Conservation (phyloP, 257 asterid species). For the Coffea canephora region DNA sequence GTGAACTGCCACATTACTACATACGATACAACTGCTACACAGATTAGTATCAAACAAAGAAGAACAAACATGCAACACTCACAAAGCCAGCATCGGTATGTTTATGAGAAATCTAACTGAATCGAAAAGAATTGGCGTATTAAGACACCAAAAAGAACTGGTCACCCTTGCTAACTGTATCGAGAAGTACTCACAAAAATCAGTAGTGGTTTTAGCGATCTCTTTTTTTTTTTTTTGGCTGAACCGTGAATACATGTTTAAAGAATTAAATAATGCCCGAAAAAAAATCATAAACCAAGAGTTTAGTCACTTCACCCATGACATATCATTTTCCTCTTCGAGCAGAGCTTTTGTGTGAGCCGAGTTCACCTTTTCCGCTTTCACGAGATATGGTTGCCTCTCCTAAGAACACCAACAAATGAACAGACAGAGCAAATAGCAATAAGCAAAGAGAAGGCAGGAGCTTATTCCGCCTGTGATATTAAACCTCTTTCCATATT, state of each 20-base stretch:
- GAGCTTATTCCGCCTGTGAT: background rate
- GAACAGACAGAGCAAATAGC: background rate
- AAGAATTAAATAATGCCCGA: background rate
- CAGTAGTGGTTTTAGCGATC: background rate
- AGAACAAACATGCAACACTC: background rate
- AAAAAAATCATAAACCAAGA: background rate
- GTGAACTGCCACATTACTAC: too few species aligned
- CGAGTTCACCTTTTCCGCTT: slow-evolving; percentile 37
- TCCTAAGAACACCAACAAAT: slow-evolving; percentile 25
- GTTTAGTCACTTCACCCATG: slow-evolving; percentile 11
- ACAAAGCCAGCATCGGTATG: background rate
- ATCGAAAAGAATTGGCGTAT: background rate
- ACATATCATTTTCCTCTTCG: slow-evolving; percentile 28
- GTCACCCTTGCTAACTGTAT: background rate
- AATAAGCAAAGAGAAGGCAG: background rate
- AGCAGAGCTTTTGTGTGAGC: slow-evolving; percentile 36
- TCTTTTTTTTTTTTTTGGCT: too few species aligned
- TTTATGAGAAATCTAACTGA: background rate
- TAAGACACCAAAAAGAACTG: too few species aligned
- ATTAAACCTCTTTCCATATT: background rate
- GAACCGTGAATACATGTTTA: background rate
- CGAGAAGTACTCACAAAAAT: background rate
- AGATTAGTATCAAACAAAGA: too few species aligned
- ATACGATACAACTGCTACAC: too few species aligned
- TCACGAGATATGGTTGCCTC: slow-evolving; percentile 39